These are phyloP conservation scores for Septoria linicola DNA, from an alignment of 2,329 filamentous ascomycete genomes.

Conservation along the genomic window DNA sequence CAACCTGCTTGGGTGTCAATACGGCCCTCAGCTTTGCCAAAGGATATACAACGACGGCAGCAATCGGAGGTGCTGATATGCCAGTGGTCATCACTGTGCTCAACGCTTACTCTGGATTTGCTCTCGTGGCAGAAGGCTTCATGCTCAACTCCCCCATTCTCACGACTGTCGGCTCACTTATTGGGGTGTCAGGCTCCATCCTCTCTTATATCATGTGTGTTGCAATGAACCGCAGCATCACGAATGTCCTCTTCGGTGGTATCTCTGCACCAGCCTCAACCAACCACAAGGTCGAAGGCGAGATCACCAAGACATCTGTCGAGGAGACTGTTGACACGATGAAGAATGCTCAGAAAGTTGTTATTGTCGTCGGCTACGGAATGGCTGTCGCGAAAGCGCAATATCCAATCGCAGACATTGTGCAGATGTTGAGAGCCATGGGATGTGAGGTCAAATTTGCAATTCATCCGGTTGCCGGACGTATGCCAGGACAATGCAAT, in stretches of 20 bases:
- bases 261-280: constrained; percentile 63
- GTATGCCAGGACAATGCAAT: constrained; percentile 93
- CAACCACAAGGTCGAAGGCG: constrained; percentile 75
- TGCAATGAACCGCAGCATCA: constrained; percentile 88
- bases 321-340: constrained; percentile 79
- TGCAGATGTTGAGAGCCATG: constrained; percentile 67
- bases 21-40: constrained; percentile 78
- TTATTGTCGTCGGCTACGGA: constrained; percentile 87
- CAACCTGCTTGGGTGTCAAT: constrained; percentile 73
- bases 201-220: constrained; percentile 85
- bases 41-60: constrained; percentile 82
- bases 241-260: constrained; percentile 85
- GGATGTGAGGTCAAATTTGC: constrained; percentile 79
- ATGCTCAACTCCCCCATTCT: constrained; percentile 87
- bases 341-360: constrained; percentile 75
- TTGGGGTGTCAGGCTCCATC: constrained; percentile 85
- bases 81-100: constrained; percentile 86
- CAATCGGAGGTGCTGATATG: constrained; percentile 93
- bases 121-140: constrained; percentile 83
- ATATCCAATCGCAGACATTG: constrained; percentile 84
- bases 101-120: constrained; percentile 89
- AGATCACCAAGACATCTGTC: constrained; percentile 72
- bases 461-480: constrained; percentile 76
- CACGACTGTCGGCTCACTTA: constrained; percentile 80
- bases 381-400: constrained; percentile 95